Percentiles rank a stretch among this genome's conserved stretches.
phyloP scores from a whole-genome alignment of 1,284 basidiomycete genomes.

The Sanghuangporus weigelae region DNA sequence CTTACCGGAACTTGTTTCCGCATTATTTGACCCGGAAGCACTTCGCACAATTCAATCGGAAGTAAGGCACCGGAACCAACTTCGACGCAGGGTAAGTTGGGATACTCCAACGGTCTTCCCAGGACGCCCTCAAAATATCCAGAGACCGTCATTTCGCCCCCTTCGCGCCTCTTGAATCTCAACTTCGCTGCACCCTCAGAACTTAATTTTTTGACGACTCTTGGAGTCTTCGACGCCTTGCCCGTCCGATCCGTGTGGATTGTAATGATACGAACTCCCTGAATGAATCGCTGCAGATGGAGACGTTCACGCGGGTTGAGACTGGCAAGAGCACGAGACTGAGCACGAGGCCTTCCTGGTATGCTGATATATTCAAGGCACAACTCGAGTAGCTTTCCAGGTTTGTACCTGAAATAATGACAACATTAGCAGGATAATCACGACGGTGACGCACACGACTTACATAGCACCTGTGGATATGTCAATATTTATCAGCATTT shows the following conservation, averaged over 20 bases:
- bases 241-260: slow-evolving; percentile 32
- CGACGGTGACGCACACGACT: not conserved
- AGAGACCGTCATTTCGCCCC: slow-evolving; percentile 49
- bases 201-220: slow-evolving; percentile 31
- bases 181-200: slow-evolving; percentile 42
- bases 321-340: slow-evolving; percentile 38
- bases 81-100: slow-evolving; percentile 59
- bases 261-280: slow-evolving; percentile 51
- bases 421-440: not conserved
- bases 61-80: slow-evolving; percentile 61
- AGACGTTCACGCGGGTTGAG: slow-evolving; percentile 55
- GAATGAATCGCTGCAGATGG: slow-evolving; percentile 55
- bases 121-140: slow-evolving; percentile 50
- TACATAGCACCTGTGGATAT: slow-evolving; percentile 70
- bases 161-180: slow-evolving; percentile 51
- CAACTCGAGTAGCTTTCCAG: slow-evolving; percentile 42
- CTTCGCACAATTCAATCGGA: slow-evolving; percentile 61
- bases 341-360: slow-evolving; percentile 32
- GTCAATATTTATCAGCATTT: slow-evolving; percentile 72
- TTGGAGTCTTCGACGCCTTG: slow-evolving; percentile 33
- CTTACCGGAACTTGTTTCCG: slow-evolving; percentile 56
- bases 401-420: slow-evolving; percentile 41
- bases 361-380: slow-evolving; percentile 51
- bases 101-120: slow-evolving; percentile 48
- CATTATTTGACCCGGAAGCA: slow-evolving; percentile 68